Evolutionary conservation across 1,139 yeast genomes (phyloP).

Genomic region (Candida smagusa): DNA sequence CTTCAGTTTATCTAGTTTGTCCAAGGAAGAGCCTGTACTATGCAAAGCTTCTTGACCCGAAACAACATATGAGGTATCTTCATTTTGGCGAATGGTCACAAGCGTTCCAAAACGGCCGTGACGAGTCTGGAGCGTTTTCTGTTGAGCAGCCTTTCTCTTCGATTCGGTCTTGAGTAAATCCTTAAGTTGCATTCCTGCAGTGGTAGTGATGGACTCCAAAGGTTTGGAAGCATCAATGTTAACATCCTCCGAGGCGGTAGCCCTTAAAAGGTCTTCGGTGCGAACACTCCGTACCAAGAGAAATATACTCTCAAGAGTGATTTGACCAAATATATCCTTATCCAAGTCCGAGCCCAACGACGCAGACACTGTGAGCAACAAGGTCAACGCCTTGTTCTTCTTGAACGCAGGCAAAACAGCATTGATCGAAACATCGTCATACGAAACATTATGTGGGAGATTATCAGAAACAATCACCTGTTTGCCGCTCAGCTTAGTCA

Average conservation of each 20-base stretch:
- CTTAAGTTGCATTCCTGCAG: slow-evolving; percentile 42
- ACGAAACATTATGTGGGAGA: slow-evolving; percentile 52
- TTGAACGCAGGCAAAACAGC: slow-evolving; percentile 57
- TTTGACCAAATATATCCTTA: slow-evolving; percentile 54
- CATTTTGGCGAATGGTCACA: slow-evolving; percentile 60
- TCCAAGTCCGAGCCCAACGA: slow-evolving; percentile 66
- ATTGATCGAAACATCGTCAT: slow-evolving; percentile 68
- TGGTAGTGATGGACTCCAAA: slow-evolving; percentile 20
- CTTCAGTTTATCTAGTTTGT: slow-evolving; percentile 63
- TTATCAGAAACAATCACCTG: slow-evolving; percentile 28
- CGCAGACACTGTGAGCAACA: slow-evolving; percentile 65
- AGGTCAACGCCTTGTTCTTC: slow-evolving; percentile 67
- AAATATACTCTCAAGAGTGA: slow-evolving; percentile 69
- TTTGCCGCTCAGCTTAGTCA: slow-evolving; percentile 35
- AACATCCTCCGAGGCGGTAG: slow-evolving; percentile 4
- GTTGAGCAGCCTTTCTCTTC: slow-evolving; percentile 47
- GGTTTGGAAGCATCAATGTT: slow-evolving; percentile 11
- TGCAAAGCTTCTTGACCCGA: slow-evolving; percentile 73
- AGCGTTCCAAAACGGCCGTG: slow-evolving; percentile 93
- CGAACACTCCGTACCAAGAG: slow-evolving; percentile 58
- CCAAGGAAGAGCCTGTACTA: slow-evolving; percentile 40
- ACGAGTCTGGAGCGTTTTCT: slow-evolving; percentile 59
- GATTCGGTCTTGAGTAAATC: slow-evolving; percentile 59
- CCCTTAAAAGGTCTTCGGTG: slow-evolving; percentile 21
- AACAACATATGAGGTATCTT: slow-evolving; percentile 57